phyloP scores from a whole-genome alignment of 495 filamentous ascomycete genomes.

The Geopyxis carbonaria region DNA sequence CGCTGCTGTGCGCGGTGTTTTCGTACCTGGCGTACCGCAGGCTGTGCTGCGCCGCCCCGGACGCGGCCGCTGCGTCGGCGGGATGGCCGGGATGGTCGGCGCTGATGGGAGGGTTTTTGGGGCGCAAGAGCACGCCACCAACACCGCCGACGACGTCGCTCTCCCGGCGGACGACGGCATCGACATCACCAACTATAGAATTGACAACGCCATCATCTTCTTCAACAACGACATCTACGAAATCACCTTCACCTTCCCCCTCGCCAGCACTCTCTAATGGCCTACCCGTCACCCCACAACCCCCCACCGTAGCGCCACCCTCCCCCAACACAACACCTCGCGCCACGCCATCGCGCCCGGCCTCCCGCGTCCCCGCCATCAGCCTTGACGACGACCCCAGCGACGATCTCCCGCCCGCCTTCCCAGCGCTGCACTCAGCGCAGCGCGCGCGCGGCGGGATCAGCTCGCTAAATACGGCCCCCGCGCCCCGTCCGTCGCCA shows the following conservation, averaged over 20 bases:
- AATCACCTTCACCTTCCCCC: too few species aligned
- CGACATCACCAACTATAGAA: too few species aligned
- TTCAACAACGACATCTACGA: too few species aligned
- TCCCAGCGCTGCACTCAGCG: constrained; percentile 30
- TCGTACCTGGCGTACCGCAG: constrained; percentile 21
- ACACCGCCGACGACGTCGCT: too few species aligned
- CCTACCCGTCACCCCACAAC: too few species aligned
- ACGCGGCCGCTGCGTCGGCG: too few species aligned
- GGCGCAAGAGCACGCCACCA: too few species aligned
- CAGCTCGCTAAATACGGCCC: constrained; percentile 5
- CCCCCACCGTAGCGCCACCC: background rate
- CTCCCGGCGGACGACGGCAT: too few species aligned
- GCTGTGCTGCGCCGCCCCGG: constrained; percentile 12
- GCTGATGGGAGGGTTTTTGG: too few species aligned
- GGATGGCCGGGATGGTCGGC: too few species aligned
- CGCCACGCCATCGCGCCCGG: constrained; percentile 2
- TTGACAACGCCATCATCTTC: too few species aligned
- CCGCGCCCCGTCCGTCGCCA: constrained; percentile 6
- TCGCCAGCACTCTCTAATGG: too few species aligned
- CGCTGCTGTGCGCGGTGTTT: constrained; percentile 18
- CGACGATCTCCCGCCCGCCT: constrained; percentile 21
- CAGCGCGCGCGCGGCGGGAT: constrained; percentile 24
- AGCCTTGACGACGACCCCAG: constrained; percentile 20
- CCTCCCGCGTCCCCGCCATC: constrained; percentile 14
- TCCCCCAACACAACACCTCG: constrained; percentile 23